These are phyloP conservation scores for Xylaria hypoxylon DNA, from an alignment of 2,329 filamentous ascomycete genomes.

Conservation along the genomic window DNA sequence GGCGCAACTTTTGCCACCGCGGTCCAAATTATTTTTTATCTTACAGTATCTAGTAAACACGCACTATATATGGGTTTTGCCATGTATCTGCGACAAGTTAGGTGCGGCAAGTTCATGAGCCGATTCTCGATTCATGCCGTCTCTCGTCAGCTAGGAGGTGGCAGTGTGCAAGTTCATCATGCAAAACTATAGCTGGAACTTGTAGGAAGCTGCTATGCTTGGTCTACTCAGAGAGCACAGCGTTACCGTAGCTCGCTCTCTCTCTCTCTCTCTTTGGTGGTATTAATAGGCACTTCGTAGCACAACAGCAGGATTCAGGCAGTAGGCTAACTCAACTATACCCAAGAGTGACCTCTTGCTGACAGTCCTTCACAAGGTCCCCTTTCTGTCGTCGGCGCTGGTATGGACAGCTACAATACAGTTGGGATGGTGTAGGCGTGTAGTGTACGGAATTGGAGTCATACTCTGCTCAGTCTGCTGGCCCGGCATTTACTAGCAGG, in stretches of 20 bases:
- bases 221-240: not conserved
- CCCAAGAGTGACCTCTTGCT: not conserved
- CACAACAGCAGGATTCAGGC: no score
- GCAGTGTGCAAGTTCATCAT: slow-evolving; percentile 17
- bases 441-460: no score
- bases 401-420: not conserved
- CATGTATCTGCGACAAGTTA: slow-evolving; percentile 29
- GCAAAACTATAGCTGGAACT: not conserved
- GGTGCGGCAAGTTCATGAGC: slow-evolving; percentile 24
- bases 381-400: not conserved
- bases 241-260: not conserved
- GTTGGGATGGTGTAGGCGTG: no score
- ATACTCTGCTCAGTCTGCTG: no score
- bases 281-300: no score
- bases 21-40: not conserved
- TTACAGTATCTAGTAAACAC: slow-evolving; percentile 11
- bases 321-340: no score
- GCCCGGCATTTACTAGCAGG: not conserved
- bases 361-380: not conserved
- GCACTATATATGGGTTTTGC: not conserved
- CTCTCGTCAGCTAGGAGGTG: slow-evolving; percentile 34
- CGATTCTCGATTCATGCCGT: slow-evolving; percentile 28
- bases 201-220: not conserved
- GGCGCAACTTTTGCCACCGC: slow-evolving; percentile 23
- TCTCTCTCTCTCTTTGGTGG: not conserved